A percentile compares a stretch with the other conserved stretches of the same genome.
These are phyloP conservation scores for Diophrys sp. DNA, from an alignment of 73 alveolate species.

Conservation along the genomic window DNA sequence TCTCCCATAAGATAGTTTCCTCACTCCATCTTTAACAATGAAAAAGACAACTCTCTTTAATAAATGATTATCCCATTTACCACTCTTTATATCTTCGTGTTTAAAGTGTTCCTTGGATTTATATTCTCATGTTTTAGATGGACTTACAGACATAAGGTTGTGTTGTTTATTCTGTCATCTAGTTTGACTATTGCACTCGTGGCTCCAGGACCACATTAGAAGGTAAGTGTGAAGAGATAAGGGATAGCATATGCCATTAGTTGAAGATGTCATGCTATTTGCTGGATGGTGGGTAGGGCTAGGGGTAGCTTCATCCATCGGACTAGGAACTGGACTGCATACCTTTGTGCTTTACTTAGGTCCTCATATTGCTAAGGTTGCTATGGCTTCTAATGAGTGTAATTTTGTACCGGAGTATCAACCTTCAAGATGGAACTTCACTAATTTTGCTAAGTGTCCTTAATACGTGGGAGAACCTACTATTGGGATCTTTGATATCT, in stretches of 20 bases:
- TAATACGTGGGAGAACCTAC: slow-evolving; percentile 50
- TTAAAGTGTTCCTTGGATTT: slow-evolving; percentile 11
- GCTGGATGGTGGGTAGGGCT: slow-evolving; percentile 79
- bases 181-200: slow-evolving; percentile 7
- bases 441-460: slow-evolving; percentile 61
- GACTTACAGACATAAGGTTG: slow-evolving; percentile 14
- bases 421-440: slow-evolving; percentile 73
- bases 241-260: neutral
- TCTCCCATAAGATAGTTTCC: too few species aligned
- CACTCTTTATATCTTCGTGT: slow-evolving; percentile 8
- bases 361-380: slow-evolving; percentile 84
- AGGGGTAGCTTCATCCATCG: slow-evolving; percentile 87
- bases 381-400: slow-evolving; percentile 81
- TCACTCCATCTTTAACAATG: too few species aligned
- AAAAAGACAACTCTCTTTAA: neutral
- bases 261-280: slow-evolving; percentile 50
- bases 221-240: slow-evolving; percentile 11
- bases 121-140: slow-evolving; percentile 4
- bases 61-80: neutral
- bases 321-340: slow-evolving; percentile 93
- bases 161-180: slow-evolving; percentile 8
- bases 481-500: slow-evolving; percentile 38
- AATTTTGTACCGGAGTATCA: slow-evolving; percentile 65
- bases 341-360: slow-evolving; percentile 89
- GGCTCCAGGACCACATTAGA: slow-evolving; percentile 52